Base-by-base conservation (phyloP, 75 land plant species). In the Selaginella moellendorffii region DNA sequence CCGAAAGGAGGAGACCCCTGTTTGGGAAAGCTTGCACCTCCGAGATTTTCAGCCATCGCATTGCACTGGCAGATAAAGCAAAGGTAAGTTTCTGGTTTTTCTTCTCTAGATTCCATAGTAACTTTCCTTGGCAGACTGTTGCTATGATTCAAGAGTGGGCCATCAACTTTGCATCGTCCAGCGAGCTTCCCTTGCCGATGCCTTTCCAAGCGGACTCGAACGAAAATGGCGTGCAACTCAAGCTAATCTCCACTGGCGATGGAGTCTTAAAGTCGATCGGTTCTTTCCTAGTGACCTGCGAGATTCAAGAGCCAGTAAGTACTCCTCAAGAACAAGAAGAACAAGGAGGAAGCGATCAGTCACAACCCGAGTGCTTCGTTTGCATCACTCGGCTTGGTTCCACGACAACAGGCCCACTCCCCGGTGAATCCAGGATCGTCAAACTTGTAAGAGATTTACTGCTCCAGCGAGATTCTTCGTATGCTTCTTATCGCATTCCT, bases 101-200 rank as follows among this genome's bases (percentile, higher is more conserved):
- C 5, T 36, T 36, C 10, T 36, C 14, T 5, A 36, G 14, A 36
- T 36, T 14, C 5, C 5, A 5, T 36, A 36, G 46, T 5, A 5
- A 5, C 14, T 36, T 36, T 36, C 5, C 46, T 5, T 36, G 46
- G 54, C 78, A 76, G 78, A 64, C 62, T 25, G 78, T 73, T 0
- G 58, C 28, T 22, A 30, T 61, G 61, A 29, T 76, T 18, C 69
- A 76, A 63, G 78, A 73, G 28, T 76, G 78, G 78, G 78, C 78
- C 29, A 62, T 46, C 27, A 76, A 76, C 28, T 76, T 76, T 67
- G 78, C 77, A 0, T 76, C 78, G 0, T 73, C 78, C 1, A 76
- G 78, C 52, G 78, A 76, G 53, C 52, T 76, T 2, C 78, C 78
- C 28, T 69, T 76, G 27, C 78, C 78, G 0, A 67, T 76, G 76